These are phyloP conservation scores for Saprolegnia diclina DNA, from an alignment of 352 stramenopile species.

Conservation along the genomic window DNA sequence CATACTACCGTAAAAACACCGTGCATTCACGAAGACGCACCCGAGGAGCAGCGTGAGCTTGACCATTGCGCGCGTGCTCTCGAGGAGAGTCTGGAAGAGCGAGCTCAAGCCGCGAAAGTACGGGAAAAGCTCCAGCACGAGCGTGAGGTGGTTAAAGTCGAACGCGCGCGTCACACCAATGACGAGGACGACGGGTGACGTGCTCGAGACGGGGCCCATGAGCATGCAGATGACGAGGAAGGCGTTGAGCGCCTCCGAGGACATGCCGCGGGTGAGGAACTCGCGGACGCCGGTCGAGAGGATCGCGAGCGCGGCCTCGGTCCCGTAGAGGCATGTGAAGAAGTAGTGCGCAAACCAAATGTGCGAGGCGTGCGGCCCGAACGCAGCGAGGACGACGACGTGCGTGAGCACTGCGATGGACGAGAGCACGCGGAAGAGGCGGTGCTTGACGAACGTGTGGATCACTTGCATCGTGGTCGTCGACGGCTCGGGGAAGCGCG, in stretches of 20 bases:
- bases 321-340: constrained; percentile 69
- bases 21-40: constrained; percentile 31
- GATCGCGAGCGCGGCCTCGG: constrained; percentile 61
- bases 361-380: constrained; percentile 23
- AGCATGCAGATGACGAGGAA: constrained; percentile 34
- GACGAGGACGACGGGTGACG: constrained; percentile 62
- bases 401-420: constrained; percentile 60
- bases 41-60: constrained; percentile 77
- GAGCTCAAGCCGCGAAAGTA: constrained; percentile 45
- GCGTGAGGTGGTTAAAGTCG: constrained; percentile 77
- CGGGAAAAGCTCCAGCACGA: constrained; percentile 63
- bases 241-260: constrained; percentile 22
- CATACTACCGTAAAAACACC: constrained; percentile 1
- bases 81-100: constrained; percentile 66
- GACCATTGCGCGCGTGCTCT: constrained; percentile 56
- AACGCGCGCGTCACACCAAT: constrained; percentile 71
- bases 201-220: constrained; percentile 29
- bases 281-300: constrained; percentile 70
- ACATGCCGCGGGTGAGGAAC: constrained; percentile 42
- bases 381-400: constrained; percentile 49
- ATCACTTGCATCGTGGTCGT: constrained; percentile 52
- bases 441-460: constrained; percentile 62
- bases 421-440: constrained; percentile 55
- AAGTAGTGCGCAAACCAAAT: constrained; percentile 79
- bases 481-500: constrained; percentile 65